A percentile compares a stretch with the other conserved stretches of the same genome.
Evolutionary conservation across 2,329 filamentous ascomycete species (phyloP).

Genomic region (Aspergillus alliaceus): DNA sequence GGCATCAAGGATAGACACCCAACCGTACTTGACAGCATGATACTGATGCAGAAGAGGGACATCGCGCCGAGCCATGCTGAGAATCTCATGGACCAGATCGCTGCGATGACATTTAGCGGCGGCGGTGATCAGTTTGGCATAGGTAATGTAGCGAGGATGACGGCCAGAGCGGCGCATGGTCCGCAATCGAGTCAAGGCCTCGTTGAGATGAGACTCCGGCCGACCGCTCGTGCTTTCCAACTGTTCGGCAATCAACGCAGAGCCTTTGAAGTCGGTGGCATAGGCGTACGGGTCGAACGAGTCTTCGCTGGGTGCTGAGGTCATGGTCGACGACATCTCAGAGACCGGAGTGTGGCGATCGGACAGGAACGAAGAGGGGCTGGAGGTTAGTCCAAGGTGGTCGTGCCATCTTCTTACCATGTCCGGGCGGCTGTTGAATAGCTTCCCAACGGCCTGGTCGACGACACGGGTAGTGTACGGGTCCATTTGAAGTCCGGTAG

Average conservation of each 20-base stretch:
- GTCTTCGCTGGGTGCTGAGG: constrained; percentile 69
- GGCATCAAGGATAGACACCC: constrained; percentile 92
- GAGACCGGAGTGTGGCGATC: constrained; percentile 42
- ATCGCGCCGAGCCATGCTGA: constrained; percentile 85
- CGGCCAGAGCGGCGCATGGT: constrained; percentile 91
- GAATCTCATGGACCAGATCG: constrained; percentile 79
- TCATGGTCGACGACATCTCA: constrained; percentile 51
- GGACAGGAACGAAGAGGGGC: constrained; percentile 47
- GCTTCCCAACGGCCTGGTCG: constrained; percentile 57
- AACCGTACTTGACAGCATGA: constrained; percentile 85
- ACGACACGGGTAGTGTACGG: constrained; percentile 57
- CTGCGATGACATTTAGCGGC: constrained; percentile 83
- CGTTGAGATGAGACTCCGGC: constrained; percentile 70
- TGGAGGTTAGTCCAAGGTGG: constrained; percentile 47
- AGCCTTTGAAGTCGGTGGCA: constrained; percentile 90
- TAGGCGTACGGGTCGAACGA: constrained; percentile 87
- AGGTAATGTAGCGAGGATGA: constrained; percentile 93
- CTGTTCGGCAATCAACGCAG: constrained; percentile 83
- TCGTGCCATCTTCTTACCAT: constrained; percentile 58
- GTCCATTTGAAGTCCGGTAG: constrained; percentile 55
- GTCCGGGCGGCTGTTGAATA: constrained; percentile 49
- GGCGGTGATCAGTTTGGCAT: constrained; percentile 89
- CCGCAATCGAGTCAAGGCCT: constrained; percentile 79
- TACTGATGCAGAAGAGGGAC: constrained; percentile 83
- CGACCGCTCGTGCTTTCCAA: constrained; percentile 78